Percentiles rank a stretch among this genome's conserved stretches.
Evolutionary conservation across 345 rosid genomes (phyloP).

Genomic region (Populus euphratica): DNA sequence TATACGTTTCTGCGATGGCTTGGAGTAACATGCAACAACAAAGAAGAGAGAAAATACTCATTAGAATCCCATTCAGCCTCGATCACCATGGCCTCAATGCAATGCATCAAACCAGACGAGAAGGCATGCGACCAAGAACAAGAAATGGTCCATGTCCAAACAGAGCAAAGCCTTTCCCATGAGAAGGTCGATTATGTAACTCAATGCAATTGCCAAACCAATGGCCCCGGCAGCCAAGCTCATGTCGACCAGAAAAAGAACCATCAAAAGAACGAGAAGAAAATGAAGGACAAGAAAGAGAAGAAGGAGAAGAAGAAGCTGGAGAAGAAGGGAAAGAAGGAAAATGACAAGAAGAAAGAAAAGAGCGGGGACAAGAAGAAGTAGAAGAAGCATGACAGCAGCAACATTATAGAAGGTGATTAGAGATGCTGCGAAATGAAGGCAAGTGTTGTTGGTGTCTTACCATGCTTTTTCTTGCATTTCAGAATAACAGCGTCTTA

Average conservation of each 20-base stretch:
- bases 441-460: not conserved
- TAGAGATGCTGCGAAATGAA: no score
- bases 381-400: conserved; percentile 5
- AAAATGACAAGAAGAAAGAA: not conserved
- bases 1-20: not conserved
- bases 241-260: not conserved
- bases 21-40: not conserved
- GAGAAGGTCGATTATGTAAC: not conserved
- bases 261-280: not conserved
- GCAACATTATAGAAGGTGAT: not conserved
- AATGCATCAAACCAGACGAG: not conserved
- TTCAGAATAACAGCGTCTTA: no score
- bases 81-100: not conserved
- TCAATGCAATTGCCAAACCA: not conserved
- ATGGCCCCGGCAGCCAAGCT: not conserved
- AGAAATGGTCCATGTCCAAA: not conserved
- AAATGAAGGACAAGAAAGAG: not conserved
- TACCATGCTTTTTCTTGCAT: no score
- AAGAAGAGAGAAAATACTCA: not conserved
- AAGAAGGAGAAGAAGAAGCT: not conserved
- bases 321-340: not conserved
- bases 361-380: conserved; percentile 4
- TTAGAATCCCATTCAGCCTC: not conserved
- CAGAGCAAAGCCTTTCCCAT: not conserved
- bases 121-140: not conserved